Evolutionary conservation across 331 rosid species (phyloP), one percentile per base, ranked within the genome.

Genomic region (Quercus tomentella): DNA sequence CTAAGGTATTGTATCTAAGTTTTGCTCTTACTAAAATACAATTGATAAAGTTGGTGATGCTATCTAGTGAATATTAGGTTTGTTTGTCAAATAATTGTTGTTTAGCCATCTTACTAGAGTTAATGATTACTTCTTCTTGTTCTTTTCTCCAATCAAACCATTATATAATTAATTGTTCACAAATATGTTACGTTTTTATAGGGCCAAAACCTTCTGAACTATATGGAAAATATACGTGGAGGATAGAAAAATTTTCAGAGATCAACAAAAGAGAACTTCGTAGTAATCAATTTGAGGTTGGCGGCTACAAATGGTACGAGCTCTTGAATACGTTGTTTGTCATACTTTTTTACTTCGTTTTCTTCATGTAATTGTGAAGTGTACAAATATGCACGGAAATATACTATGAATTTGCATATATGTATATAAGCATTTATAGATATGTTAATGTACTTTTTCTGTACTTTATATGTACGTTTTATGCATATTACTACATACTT

Each of bases 211-310:
- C 99, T 25, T 89, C 97, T 2, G 94, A 87, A 43, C 85, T 96
- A 74, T 96, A 85, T 73, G 99, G 97, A 77, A 96, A 86, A 84
- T 84, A 93, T 80, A 96, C 99, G 31, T 96, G 99, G 99, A 93
- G 85, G 90, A 96, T 96, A 73, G 99, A 93, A 83, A 96, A 96
- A 49, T 96, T 96, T 90, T 89, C 97, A 73, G 97, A 96, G 87
- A 92, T 88, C 83, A 92, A 89, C 92, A 96, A 96, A 88, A 90
- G 98, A 85, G 99, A 96, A 75, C 99, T 96, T 86, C 97, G 98
- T 70, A 92, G 99, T 79, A 88, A 84, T 80, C 97, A 96, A 51
- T 96, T 96, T 88, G 98, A 96, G 84, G 98, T 93, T 88, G 99
- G 98, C 77, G 92, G 95, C 87, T 87, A 92, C 91, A 96, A 96